Evolutionary conservation across 2,329 filamentous ascomycete genomes (phyloP), one percentile per base, ranked within the genome.

Genomic region (Exophiala calicioides): DNA sequence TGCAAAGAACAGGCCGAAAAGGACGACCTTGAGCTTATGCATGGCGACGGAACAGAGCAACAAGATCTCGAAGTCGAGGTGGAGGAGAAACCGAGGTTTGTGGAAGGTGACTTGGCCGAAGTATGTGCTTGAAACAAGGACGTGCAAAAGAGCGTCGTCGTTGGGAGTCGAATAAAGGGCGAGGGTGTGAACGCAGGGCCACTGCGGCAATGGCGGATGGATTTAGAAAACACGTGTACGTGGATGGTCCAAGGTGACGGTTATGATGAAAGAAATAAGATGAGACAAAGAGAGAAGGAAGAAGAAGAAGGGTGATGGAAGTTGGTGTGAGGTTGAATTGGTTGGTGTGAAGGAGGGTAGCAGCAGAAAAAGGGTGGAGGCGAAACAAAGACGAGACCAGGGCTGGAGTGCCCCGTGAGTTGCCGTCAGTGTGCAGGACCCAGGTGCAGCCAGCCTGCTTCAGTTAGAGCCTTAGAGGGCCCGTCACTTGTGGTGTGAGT

Each of bases 1-100:
- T 48, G 44, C 19, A 58, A 56, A 20, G 56, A 50, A 26, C 44
- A 54, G 12, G 41, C 42, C 29, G 38, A 52, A 44, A 37, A 55
- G 26, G 40, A 43, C 9, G 36, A 51, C 10, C 19, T 18, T n/a
- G 47, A 52, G 16, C 38, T 50, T 44, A 36, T 50, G 43, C 54
- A 57, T 57, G 9, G 24, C 54, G 51, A 40, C 4, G 10, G 12
- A 6, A 9, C 31, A 32, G 38, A 13, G 19, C 18, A 36, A 23
- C 3, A 24, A 13, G 16, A 18, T 4, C 13, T 19, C 5, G 16
- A 19, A 30, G n/a, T 31, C 31, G 21, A 24, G 2, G 31, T n/a
- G 4, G 15, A 30, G n/a, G 29, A 38, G 23, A 21, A 38, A 13
- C 8, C 7, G 34, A 18, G 19, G 26, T 5, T 19, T 30, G 30